phyloP scores from a whole-genome alignment of 768 basidiomycete genomes.

The Boletus rufocinnamomeus region DNA sequence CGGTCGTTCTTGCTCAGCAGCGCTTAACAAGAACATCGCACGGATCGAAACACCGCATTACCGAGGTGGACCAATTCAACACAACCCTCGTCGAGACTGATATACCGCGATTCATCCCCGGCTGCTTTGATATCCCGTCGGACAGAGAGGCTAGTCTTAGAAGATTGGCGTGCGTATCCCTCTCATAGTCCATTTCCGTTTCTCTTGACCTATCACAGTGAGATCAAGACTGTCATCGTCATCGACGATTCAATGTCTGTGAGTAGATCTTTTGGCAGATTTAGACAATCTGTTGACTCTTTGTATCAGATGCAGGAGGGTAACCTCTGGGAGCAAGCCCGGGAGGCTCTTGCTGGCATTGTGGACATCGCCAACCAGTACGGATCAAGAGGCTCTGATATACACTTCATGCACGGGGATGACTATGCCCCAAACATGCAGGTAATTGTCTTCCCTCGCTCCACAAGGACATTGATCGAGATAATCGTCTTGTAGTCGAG shows the following conservation, averaged over 20 bases:
- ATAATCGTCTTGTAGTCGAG: conserved; percentile 19
- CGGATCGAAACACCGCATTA: not conserved
- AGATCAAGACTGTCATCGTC: conserved; percentile 44
- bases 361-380: conserved; percentile 39
- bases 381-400: conserved; percentile 42
- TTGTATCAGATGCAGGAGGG: conserved; percentile 41
- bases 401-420: conserved; percentile 43
- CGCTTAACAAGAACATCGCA: not conserved
- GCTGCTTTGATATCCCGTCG: conserved; percentile 1
- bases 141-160: conserved; percentile 26
- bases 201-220: conserved; percentile 25
- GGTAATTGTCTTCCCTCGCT: conserved; percentile 8
- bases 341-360: conserved; percentile 45
- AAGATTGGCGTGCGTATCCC: conserved; percentile 31
- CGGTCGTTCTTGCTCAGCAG: conserved; percentile 34
- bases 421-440: conserved; percentile 33
- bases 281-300: not conserved
- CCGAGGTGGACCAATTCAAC: conserved; percentile 26
- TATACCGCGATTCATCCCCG: conserved; percentile 30
- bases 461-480: not conserved
- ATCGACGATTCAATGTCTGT: conserved; percentile 45
- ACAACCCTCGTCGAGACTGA: conserved; percentile 30
- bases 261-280: not conserved
- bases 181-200: not conserved
- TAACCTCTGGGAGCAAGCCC: conserved; percentile 39